Percentiles rank a stretch among this genome's conserved stretches.
phyloP scores from a whole-genome alignment of 176 grass and related monocot species.

The Musa itinerans region DNA sequence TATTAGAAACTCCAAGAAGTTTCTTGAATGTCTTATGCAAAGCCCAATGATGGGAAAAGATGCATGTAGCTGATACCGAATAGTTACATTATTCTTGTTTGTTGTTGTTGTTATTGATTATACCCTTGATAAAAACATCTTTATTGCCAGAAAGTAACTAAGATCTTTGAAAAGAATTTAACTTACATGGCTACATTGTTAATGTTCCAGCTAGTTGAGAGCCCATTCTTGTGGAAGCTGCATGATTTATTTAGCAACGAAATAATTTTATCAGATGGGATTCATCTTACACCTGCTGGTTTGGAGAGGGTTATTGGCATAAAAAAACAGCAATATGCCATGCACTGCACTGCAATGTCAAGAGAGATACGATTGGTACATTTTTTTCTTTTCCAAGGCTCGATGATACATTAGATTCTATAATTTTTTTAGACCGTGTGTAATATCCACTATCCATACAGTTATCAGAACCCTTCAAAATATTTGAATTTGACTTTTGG shows the following conservation, averaged over 20 bases:
- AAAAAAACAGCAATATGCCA: slow-evolving; percentile 73
- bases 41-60: background rate
- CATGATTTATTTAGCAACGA: slow-evolving; percentile 79
- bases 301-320: slow-evolving; percentile 39
- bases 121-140: background rate
- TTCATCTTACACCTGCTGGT: slow-evolving; percentile 49
- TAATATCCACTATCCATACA: slow-evolving; percentile 35
- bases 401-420: slow-evolving; percentile 1
- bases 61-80: background rate
- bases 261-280: slow-evolving; percentile 52
- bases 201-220: slow-evolving; percentile 64
- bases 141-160: background rate
- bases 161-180: slow-evolving; percentile 10
- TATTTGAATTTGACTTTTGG: slow-evolving; percentile 97
- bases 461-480: slow-evolving; percentile 96
- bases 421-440: slow-evolving; percentile 29
- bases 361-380: slow-evolving; percentile 70
- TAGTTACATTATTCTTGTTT: background rate
- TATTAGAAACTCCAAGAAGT: too few relatives aligned
- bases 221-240: slow-evolving; percentile 67
- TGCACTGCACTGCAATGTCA: slow-evolving; percentile 70
- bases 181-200: slow-evolving; percentile 24
- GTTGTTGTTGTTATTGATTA: background rate
- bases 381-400: slow-evolving; percentile 12
- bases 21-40: too few relatives aligned